Evolutionary conservation across 768 basidiomycete genomes (phyloP).

Genomic region (Suillus sp.): DNA sequence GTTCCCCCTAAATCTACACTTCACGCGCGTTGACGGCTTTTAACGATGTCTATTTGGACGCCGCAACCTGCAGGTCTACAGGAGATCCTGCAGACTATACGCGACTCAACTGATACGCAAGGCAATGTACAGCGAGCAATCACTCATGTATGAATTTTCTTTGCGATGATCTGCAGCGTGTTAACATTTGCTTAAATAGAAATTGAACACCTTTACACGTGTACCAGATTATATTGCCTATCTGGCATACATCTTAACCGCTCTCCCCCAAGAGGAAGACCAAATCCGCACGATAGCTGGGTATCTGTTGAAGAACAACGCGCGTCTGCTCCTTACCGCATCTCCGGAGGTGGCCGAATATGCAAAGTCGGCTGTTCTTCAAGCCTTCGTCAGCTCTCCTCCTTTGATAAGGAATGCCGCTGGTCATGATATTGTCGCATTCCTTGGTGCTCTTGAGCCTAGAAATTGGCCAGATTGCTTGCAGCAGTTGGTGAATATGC

Average conservation of each 20-base stretch:
- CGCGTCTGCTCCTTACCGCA: conserved; percentile 71
- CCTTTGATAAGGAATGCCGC: conserved; percentile 93
- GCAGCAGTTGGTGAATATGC: conserved; percentile 75
- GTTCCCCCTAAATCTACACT: conserved; percentile 23
- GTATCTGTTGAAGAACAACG: conserved; percentile 95
- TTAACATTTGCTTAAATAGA: conserved; percentile 46
- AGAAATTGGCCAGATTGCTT: conserved; percentile 96
- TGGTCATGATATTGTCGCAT: conserved; percentile 88
- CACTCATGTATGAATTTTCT: conserved; percentile 63
- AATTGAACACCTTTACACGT: conserved; percentile 84
- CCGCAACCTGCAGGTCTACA: conserved; percentile 85
- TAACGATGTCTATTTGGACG: conserved; percentile 72
- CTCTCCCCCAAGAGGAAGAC: conserved; percentile 81
- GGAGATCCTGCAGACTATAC: conserved; percentile 90
- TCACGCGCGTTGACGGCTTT: conserved; percentile 33
- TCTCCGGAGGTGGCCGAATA: conserved; percentile 67
- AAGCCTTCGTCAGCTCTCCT: conserved; percentile 79
- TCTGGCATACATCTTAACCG: conserved; percentile 89
- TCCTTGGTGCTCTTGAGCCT: conserved; percentile 86
- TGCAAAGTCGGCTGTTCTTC: conserved; percentile 74
- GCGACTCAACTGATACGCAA: conserved; percentile 84
- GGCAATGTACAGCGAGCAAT: conserved; percentile 74
- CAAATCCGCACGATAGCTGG: conserved; percentile 95
- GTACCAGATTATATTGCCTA: conserved; percentile 95
- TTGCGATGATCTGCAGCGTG: conserved; percentile 22